Percentiles rank a stretch among this genome's conserved stretches.
Conservation (phyloP, 2,329 filamentous ascomycete genomes). For the Aspergillus clavatus region DNA sequence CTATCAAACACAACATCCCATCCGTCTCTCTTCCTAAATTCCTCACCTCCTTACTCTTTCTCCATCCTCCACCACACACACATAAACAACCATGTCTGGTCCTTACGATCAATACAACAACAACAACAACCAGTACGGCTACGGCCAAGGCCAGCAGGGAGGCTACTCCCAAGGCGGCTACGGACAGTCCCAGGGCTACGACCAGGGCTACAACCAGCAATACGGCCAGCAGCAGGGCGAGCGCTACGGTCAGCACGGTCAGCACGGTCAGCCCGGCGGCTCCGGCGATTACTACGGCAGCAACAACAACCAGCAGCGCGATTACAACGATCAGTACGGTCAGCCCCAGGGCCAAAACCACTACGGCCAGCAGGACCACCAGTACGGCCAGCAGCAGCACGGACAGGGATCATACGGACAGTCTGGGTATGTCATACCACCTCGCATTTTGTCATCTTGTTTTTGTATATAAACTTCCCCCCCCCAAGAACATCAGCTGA, state of each 20-base stretch:
- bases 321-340: slow-evolving; percentile 16
- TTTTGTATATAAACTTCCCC: background rate
- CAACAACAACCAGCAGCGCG: slow-evolving; percentile 15
- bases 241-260: slow-evolving; percentile 18
- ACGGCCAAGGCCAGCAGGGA: slow-evolving; percentile 20
- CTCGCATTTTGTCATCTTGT: background rate
- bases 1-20: slow-evolving; percentile 4
- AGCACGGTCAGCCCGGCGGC: slow-evolving; percentile 16
- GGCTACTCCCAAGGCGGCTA: slow-evolving; percentile 19
- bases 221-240: slow-evolving; percentile 8
- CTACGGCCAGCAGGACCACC: slow-evolving; percentile 19
- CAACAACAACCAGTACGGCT: slow-evolving; percentile 22
- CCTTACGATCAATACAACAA: slow-evolving; percentile 25
- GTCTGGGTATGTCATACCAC: slow-evolving; percentile 14
- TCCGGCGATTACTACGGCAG: slow-evolving; percentile 7
- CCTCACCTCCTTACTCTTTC: background rate
- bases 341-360: slow-evolving; percentile 16
- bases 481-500: slow-evolving; percentile 10
- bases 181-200: slow-evolving; percentile 22
- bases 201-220: slow-evolving; percentile 28
- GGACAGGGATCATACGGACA: slow-evolving; percentile 3
- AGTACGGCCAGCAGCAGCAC: slow-evolving; percentile 12
- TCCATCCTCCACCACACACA: background rate
- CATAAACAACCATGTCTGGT: slow-evolving; percentile 22
- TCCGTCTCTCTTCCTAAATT: background rate